A percentile compares a stretch with the other conserved stretches of the same genome.
Evolutionary conservation across 306 rosid genomes (phyloP).

Genomic region (Acacia confusa): DNA sequence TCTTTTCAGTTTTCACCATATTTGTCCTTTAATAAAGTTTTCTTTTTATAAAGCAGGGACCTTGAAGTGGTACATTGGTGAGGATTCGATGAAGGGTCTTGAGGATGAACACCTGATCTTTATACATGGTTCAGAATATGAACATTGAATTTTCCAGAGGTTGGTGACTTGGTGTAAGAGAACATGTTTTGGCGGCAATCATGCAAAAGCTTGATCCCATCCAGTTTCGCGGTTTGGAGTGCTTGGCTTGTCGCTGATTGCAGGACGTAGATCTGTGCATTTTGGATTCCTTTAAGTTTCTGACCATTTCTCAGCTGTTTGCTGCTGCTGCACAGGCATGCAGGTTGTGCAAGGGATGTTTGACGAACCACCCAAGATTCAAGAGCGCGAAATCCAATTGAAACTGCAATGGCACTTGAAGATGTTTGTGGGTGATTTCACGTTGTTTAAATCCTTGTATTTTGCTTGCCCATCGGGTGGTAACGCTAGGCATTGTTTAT

Average conservation of each 20-base stretch:
- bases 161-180: slow-evolving; percentile 11
- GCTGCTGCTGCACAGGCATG: not conserved
- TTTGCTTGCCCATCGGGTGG: not conserved
- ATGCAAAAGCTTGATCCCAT: slow-evolving; percentile 12
- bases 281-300: not conserved
- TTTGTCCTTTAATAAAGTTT: slow-evolving; percentile 5
- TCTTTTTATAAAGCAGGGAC: slow-evolving; percentile 46
- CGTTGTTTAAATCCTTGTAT: slow-evolving; percentile 20
- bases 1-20: not conserved
- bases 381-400: slow-evolving; percentile 20
- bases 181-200: slow-evolving; percentile 2
- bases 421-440: slow-evolving; percentile 25
- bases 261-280: not conserved
- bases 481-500: slow-evolving; percentile 23
- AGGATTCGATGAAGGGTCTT: slow-evolving; percentile 60
- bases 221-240: slow-evolving; percentile 18
- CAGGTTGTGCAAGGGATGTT: not conserved
- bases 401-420: not conserved
- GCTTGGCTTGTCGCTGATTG: slow-evolving; percentile 15
- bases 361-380: slow-evolving; percentile 6
- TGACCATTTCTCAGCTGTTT: slow-evolving; percentile 24
- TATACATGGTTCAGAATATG: slow-evolving; percentile 48
- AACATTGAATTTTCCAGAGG: slow-evolving; percentile 32
- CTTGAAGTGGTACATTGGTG: slow-evolving; percentile 59
- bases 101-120: slow-evolving; percentile 76